Percentiles rank a stretch among this genome's conserved stretches.
Evolutionary conservation across 768 basidiomycete species (phyloP).

Genomic region (Suillus subaureus): DNA sequence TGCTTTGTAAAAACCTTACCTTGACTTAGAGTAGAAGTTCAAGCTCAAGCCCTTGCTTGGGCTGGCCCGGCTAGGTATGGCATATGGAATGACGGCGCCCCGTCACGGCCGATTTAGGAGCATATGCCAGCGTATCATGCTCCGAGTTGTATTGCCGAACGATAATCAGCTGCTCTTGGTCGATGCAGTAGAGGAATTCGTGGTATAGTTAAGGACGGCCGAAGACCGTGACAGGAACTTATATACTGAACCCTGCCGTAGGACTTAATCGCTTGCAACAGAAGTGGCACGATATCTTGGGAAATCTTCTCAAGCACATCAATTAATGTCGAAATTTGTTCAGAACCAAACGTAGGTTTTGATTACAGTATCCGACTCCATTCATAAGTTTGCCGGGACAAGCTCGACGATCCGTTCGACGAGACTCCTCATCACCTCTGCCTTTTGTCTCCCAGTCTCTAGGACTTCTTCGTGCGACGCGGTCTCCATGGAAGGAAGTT

Average conservation of each 20-base stretch:
- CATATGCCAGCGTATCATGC: conserved; percentile 1
- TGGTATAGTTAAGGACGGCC: not conserved
- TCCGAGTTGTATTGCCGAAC: not conserved
- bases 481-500: conserved; percentile 41
- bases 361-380: not conserved
- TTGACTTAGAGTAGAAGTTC: conserved; percentile 4
- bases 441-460: conserved; percentile 62
- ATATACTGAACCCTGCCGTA: not conserved
- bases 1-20: conserved; percentile 5
- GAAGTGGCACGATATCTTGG: not conserved
- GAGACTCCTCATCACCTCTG: conserved; percentile 68
- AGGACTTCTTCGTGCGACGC: conserved; percentile 86
- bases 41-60: not conserved
- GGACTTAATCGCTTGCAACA: conserved; percentile 3
- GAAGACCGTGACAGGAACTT: not conserved
- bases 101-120: conserved; percentile 9
- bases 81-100: conserved; percentile 6
- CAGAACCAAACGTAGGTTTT: not conserved
- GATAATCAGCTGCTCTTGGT: not conserved
- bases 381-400: conserved; percentile 15
- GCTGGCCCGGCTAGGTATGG: not conserved
- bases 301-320: not conserved
- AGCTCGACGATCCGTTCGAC: conserved; percentile 66
- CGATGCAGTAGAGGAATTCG: not conserved
- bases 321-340: not conserved